Evolutionary conservation across 1,284 basidiomycete genomes (phyloP), one percentile per base, ranked within the genome.

Genomic region (Sutorius eximius): DNA sequence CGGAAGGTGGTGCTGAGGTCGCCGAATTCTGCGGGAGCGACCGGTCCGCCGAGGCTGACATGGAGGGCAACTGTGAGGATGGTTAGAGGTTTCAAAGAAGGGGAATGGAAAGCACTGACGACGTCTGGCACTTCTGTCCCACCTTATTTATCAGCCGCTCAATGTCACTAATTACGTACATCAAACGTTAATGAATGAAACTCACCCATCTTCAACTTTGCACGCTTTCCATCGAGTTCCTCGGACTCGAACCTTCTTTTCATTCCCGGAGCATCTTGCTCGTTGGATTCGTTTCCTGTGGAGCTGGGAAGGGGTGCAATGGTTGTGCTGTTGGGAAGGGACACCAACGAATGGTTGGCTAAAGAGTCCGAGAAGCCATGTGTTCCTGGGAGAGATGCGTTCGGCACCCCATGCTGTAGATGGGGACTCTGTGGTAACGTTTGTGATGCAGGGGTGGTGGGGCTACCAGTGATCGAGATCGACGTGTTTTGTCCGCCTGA

Each of bases 241-340:
- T 85, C 84, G n/a, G 75, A 74, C 49, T 85, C 83, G 57, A 85
- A 71, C 66, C 89, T 90, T 59, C 89, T 76, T 67, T 91, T 91
- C 53, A 83, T 75, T 22, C 75, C 78, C 53, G 85, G 82, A 18
- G 69, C 59, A 51, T 88, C 87, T 32, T 67, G 63, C 30, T 77
- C 76, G 43, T 60, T 64, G 15, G 57, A 57, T 3, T 70, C 66
- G 27, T 45, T 62, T 8, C 36, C 33, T 30, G 45, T 27, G 44
- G 61, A 57, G n/a, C 37, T 32, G 44, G 56, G 29, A 33, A 59
- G 58, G 20, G 53, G 7, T 20, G 51, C 55, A 7, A 52, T 43
- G 32, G 45, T 55, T 32, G 59, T 46, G 22, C 22, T 63, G 41
- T 29, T 50, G 45, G 56, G 48, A n/a, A 62, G 32, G 7, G 56